Evolutionary conservation across 495 filamentous ascomycete genomes (phyloP).

Genomic region (Neurospora africana): DNA sequence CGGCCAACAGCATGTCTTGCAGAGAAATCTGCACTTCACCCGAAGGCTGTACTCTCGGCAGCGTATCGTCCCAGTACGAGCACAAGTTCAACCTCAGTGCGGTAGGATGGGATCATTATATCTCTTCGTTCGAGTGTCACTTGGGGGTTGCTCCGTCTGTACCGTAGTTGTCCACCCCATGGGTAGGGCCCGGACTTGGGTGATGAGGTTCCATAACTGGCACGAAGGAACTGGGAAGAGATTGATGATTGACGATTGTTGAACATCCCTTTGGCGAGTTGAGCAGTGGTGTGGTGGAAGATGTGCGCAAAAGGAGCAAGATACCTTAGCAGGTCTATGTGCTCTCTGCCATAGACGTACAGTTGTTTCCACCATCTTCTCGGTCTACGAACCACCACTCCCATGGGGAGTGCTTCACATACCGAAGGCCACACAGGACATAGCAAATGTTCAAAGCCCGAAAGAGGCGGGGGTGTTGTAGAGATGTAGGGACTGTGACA

Average conservation of each 20-base stretch:
- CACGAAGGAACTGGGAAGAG: not conserved
- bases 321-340: not conserved
- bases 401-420: not conserved
- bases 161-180: not conserved
- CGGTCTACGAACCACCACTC: not conserved
- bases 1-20: slow-evolving; percentile 14
- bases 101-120: slow-evolving; percentile 24
- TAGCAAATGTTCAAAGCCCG: not conserved
- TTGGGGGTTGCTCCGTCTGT: not conserved
- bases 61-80: slow-evolving; percentile 23
- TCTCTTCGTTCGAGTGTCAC: slow-evolving; percentile 30
- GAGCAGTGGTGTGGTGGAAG: not conserved
- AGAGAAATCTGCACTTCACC: slow-evolving; percentile 30
- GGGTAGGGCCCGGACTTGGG: not conserved
- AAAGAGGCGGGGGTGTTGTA: not conserved
- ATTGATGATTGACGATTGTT: not conserved
- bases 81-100: slow-evolving; percentile 27
- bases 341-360: not conserved
- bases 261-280: not conserved
- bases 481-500: not conserved
- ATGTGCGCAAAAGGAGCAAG: not conserved
- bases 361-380: not conserved
- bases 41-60: slow-evolving; percentile 35
- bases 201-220: not conserved
- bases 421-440: not conserved